Percentiles rank a stretch among this genome's conserved stretches.
Conservation (phyloP, 805 yeast genomes). For the Yarrowia sp. region DNA sequence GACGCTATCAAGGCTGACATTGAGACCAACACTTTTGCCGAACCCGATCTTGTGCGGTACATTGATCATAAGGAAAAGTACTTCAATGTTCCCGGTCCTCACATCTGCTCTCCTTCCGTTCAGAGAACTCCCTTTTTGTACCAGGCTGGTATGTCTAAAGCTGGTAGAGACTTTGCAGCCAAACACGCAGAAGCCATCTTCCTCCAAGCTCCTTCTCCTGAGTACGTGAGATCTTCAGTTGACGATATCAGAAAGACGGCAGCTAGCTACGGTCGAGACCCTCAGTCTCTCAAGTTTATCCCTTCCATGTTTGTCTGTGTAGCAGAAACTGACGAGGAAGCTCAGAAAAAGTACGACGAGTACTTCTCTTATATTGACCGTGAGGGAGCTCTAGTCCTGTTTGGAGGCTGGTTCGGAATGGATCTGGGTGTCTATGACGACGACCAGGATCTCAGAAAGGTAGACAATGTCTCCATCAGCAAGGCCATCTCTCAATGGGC, state of each 20-base stretch:
- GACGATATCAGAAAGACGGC: constrained; percentile 51
- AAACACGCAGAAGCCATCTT: constrained; percentile 56
- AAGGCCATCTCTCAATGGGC: constrained; percentile 52
- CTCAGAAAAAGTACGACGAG: constrained; percentile 51
- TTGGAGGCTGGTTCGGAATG: constrained; percentile 55
- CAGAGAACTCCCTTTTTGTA: constrained; percentile 56
- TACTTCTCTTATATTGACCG: constrained; percentile 51
- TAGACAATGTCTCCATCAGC: constrained; percentile 49
- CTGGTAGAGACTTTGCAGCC: constrained; percentile 55
- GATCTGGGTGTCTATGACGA: constrained; percentile 52
- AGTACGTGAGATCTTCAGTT: constrained; percentile 47
- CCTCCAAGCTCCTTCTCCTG: constrained; percentile 51
- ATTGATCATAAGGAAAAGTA: constrained; percentile 55
- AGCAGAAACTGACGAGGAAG: constrained; percentile 55
- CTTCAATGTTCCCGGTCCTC: constrained; percentile 56
- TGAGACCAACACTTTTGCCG: constrained; percentile 43
- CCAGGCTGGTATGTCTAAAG: constrained; percentile 56
- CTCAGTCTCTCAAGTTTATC: constrained; percentile 52
- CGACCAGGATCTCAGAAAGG: constrained; percentile 50
- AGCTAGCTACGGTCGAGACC: constrained; percentile 50
- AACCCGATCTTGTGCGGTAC: constrained; percentile 53
- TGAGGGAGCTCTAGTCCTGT: constrained; percentile 55
- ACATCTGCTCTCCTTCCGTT: constrained; percentile 55
- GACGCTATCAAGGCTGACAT: constrained; percentile 51
- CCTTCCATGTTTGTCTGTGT: constrained; percentile 52